phyloP scores from a whole-genome alignment of 2,329 filamentous ascomycete species.

The Esteya vermicola region DNA sequence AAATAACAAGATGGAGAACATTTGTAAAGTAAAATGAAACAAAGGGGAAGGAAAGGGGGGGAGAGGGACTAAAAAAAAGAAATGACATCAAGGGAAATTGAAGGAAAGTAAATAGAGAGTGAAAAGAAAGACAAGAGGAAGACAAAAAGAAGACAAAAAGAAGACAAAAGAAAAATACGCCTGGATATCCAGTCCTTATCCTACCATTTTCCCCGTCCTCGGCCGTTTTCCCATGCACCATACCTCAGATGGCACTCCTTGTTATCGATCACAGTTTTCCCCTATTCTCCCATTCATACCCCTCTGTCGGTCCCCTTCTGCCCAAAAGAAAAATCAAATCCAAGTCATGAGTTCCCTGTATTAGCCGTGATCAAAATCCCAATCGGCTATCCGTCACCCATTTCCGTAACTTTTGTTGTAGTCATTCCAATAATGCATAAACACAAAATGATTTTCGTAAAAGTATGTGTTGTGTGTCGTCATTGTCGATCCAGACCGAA shows the following conservation, averaged over 20 bases:
- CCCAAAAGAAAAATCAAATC: background rate
- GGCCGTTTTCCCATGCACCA: background rate
- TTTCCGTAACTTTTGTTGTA: no score
- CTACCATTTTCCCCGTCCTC: constrained; percentile 2
- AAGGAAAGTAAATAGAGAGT: background rate
- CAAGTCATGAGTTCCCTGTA: no score
- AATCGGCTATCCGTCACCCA: no score
- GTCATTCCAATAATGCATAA: no score
- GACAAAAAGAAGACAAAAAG: background rate
- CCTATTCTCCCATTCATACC: no score
- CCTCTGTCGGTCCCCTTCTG: background rate
- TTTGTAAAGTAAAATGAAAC: background rate
- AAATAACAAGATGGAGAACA: no score
- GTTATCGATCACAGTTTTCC: background rate
- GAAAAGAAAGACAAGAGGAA: constrained; percentile 1
- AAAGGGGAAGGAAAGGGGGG: no score
- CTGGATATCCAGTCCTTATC: constrained; percentile 5
- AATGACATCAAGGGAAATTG: background rate
- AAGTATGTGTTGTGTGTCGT: no score
- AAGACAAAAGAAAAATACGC: constrained; percentile 7
- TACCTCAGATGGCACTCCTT: background rate
- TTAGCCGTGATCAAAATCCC: no score
- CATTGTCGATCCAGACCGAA: no score
- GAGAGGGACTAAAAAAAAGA: background rate
- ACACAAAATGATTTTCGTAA: no score